Evolutionary conservation across 495 filamentous ascomycete species (phyloP).

Genomic region (Penicillium salamii): DNA sequence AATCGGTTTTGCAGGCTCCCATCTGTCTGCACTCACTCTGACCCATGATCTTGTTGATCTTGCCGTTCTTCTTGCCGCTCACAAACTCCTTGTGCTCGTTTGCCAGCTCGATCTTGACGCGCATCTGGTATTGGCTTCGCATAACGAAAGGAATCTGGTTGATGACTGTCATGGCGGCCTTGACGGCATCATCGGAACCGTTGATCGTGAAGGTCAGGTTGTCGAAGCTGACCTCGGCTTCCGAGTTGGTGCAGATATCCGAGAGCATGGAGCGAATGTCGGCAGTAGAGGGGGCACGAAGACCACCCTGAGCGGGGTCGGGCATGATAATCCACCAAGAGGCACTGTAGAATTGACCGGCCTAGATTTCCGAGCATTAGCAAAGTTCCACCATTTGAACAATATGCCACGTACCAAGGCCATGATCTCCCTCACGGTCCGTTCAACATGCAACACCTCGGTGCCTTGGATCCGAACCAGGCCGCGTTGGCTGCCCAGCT

Average conservation of each 20-base stretch:
- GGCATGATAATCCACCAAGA: conserved; percentile 91
- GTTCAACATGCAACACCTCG: conserved; percentile 89
- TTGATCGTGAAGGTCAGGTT: conserved; percentile 91
- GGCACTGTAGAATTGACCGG: conserved; percentile 95
- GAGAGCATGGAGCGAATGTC: conserved; percentile 88
- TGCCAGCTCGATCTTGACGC: conserved; percentile 96
- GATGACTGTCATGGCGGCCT: conserved; percentile 87
- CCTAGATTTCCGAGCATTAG: conserved; percentile 50
- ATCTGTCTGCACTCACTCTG: conserved; percentile 60
- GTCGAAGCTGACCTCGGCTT: conserved; percentile 91
- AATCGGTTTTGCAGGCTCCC: not conserved
- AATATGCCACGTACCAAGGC: conserved; percentile 59
- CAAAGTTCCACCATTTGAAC: not conserved
- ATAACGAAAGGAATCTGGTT: conserved; percentile 87
- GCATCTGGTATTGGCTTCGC: conserved; percentile 83
- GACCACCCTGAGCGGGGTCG: conserved; percentile 55
- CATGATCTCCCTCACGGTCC: conserved; percentile 93
- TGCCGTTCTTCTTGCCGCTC: conserved; percentile 98
- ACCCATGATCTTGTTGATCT: conserved; percentile 99
- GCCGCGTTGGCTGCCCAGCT: conserved; percentile 74
- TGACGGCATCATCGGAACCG: conserved; percentile 92
- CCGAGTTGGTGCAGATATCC: conserved; percentile 94
- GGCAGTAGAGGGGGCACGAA: conserved; percentile 64
- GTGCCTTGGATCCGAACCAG: conserved; percentile 85
- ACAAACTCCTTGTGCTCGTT: conserved; percentile 99